These are phyloP conservation scores for Orbilia ellipsospora DNA, from an alignment of 2,329 filamentous ascomycete genomes.

Conservation along the genomic window DNA sequence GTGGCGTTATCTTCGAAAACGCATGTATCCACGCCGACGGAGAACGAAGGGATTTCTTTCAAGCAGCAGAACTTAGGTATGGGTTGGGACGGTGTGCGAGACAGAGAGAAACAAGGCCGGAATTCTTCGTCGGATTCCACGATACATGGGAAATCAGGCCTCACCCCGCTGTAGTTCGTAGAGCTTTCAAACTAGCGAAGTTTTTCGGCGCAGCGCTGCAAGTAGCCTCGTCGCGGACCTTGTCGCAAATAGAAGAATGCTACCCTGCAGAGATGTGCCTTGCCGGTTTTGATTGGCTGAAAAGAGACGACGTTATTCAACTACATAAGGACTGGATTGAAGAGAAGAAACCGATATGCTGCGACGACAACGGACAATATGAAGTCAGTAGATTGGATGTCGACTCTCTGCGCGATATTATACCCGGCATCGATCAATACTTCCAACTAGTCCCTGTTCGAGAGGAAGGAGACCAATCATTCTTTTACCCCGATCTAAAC, in stretches of 20 bases:
- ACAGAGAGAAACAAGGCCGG: constrained; percentile 60
- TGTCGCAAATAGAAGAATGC: constrained; percentile 58
- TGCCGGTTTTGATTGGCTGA: constrained; percentile 62
- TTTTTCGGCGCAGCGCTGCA: constrained; percentile 62
- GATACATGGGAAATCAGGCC: constrained; percentile 62
- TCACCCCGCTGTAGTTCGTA: constrained; percentile 61
- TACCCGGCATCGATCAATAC: constrained; percentile 43
- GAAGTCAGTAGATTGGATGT: constrained; percentile 41
- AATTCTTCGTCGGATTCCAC: constrained; percentile 63
- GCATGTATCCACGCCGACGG: constrained; percentile 64
- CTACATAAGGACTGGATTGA: constrained; percentile 60
- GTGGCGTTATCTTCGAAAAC: constrained; percentile 64
- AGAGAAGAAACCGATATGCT: constrained; percentile 57
- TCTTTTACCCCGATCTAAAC: constrained; percentile 47
- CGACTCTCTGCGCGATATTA: constrained; percentile 26
- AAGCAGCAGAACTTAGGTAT: constrained; percentile 61
- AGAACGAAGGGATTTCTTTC: constrained; percentile 64
- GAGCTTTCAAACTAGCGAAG: constrained; percentile 62
- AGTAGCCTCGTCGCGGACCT: constrained; percentile 34
- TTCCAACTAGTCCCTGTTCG: constrained; percentile 28
- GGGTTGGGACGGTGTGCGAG: constrained; percentile 60
- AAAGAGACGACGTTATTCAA: constrained; percentile 60
- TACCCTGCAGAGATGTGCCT: constrained; percentile 56
- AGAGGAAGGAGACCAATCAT: constrained; percentile 45
- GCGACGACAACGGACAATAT: constrained; percentile 39